Evolutionary conservation across 1,284 basidiomycete genomes (phyloP), one percentile per base, ranked within the genome.

Genomic region (Heterobasidion irregulare): DNA sequence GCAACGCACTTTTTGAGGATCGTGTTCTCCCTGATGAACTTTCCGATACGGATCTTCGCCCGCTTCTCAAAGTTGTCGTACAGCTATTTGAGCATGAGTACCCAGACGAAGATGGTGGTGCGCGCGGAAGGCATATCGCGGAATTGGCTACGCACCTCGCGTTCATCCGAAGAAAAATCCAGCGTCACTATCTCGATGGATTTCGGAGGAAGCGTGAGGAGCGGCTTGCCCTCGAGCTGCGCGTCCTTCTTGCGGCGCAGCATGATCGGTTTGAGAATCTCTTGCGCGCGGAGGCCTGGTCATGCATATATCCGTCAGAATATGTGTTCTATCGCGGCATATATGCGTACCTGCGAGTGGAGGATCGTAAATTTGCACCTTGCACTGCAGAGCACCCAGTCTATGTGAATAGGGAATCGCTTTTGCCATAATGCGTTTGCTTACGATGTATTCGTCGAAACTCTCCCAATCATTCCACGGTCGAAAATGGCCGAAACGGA

Each of bases 401-500:
- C 10, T 41, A 7, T 41, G 5, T 26, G 6, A 5, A 26, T 26
- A 26, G 6, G 4, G 26, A 4, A 26, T 26, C 26, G 1, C 10
- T 41, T 41, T 49, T 54, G 2, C 16, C 41, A 53, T 10, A 35
- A 9, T 18, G 8, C 3, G 26, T 10, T 16, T 2, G 68, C 73
- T 32, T 64, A 79, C 84, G 34, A 86, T 72, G 59, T 79, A 71
- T 1, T 66, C 66, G 54, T 85, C 78, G 66, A 87, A 88, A 47
- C 70, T 68, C 8, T 72, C 63, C 82, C 83, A 86, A 59, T 86
- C 83, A 62, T 86, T 85, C 75, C 78, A 88, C 0, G 85, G 85
- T 1, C 80, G 68, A 65, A 85, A 84, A 15, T 73, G 75, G 1
- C 84, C 82, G 62, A 86, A 87, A 4, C 85, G 78, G 33, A 87